Base-by-base conservation (phyloP, 306 rosid species). In the Inga laurina region DNA sequence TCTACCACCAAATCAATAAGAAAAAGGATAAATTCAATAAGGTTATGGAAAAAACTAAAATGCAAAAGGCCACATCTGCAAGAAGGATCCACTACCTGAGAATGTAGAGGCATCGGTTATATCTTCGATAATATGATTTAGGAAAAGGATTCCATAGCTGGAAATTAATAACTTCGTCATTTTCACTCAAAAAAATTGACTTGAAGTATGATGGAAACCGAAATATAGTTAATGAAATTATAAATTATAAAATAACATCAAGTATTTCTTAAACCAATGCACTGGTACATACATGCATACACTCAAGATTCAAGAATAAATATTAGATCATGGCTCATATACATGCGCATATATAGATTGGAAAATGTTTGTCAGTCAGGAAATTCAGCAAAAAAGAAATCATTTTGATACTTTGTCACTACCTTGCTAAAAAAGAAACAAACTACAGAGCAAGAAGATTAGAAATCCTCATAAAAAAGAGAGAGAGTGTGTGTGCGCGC, bases 111-210 rank as follows among this genome's bases (percentile, higher is more conserved):
- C 88, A 73, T 94, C 99, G 0, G 92, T 94, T 51, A 88, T 84
- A 51, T 85, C 94, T 90, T 94, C 98, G 59, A 93, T 84, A 78
- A 97, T 88, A 87, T 97, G 99, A 72, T 92, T 59, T 85, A 97
- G 87, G 92, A 97, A 97, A 76, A 92, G 97, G 67, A 84, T 83
- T 82, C 93, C 99, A 39, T 97, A 97, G 32, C 99, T 97, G 92
- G 43, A 76, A 59, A 64, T 57, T 21, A 76, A 83, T 5, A 52
- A 46, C 35, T 30, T 49, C 27, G 80, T 86, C 86, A 92, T 24
- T 68, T 66, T 75, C 62, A 84, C 84, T 45, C 67, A 68, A 43
- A 80, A 59, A 80, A 73, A 80, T 2, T 72, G 56, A 45, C 39
- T 41, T 18, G 24, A 75, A 82, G 75, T 87, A 49, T 21, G 75